Evolutionary conservation across 2,329 filamentous ascomycete genomes (phyloP).

Genomic region (Calonectria leucothoes): DNA sequence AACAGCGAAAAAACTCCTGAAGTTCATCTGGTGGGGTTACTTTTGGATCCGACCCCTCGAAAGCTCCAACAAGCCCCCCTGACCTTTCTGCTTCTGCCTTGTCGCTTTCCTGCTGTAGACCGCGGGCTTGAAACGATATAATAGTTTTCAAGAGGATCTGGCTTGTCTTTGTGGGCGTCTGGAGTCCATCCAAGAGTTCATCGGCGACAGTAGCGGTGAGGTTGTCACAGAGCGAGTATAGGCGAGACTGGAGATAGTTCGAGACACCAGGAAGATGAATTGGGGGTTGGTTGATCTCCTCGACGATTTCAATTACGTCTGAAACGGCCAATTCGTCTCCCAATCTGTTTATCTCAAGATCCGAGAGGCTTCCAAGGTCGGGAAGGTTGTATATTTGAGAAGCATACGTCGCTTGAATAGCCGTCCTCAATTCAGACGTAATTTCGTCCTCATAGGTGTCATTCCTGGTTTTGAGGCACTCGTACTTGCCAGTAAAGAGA

Average conservation of each 20-base stretch:
- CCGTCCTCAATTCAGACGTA: neutral
- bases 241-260: neutral
- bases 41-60: neutral
- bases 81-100: neutral
- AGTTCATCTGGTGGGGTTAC: neutral
- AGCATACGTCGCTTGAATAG: neutral
- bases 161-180: neutral
- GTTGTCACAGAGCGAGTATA: neutral
- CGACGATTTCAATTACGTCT: neutral
- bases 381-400: neutral
- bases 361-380: neutral
- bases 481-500: neutral
- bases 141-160: neutral
- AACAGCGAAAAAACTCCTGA: neutral
- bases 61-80: neutral
- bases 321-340: neutral
- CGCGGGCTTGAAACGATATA: neutral
- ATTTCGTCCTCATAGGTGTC: neutral
- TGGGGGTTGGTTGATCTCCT: neutral
- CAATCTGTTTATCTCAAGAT: neutral
- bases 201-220: neutral
- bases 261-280: neutral
- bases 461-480: neutral
- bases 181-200: neutral
- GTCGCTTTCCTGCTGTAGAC: neutral